Conservation (phyloP, 768 basidiomycete species). For the Auriculariales sp. region DNA sequence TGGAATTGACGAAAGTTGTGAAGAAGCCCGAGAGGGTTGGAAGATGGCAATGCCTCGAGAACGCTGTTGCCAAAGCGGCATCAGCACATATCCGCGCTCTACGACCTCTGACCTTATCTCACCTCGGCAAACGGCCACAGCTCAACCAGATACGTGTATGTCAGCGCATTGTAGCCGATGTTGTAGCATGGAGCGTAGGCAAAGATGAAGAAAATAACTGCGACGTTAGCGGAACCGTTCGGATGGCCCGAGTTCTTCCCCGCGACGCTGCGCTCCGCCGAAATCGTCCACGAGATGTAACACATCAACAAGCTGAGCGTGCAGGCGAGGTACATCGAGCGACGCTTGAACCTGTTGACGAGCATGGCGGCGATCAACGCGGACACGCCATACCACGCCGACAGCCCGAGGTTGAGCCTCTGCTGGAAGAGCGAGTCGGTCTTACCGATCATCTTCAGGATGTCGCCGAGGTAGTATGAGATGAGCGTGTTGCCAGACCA, state of each 20-base stretch:
- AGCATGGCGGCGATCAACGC: slow-evolving; percentile 34
- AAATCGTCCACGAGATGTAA: slow-evolving; percentile 36
- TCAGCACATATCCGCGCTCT: too few relatives aligned
- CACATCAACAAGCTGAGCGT: slow-evolving; percentile 30
- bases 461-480: slow-evolving; percentile 24
- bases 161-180: slow-evolving; percentile 40
- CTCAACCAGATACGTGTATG: slow-evolving; percentile 46
- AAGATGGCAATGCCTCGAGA: slow-evolving; percentile 47
- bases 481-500: slow-evolving; percentile 1
- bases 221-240: background rate
- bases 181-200: slow-evolving; percentile 42
- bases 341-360: slow-evolving; percentile 30
- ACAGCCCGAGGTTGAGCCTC: slow-evolving; percentile 39
- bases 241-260: slow-evolving; percentile 18
- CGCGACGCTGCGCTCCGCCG: slow-evolving; percentile 1
- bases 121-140: too few relatives aligned
- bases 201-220: slow-evolving; percentile 27
- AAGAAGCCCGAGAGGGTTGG: slow-evolving; percentile 45
- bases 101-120: too few relatives aligned
- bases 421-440: slow-evolving; percentile 36
- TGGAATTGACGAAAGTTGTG: slow-evolving; percentile 56
- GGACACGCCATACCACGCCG: slow-evolving; percentile 42
- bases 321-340: slow-evolving; percentile 34
- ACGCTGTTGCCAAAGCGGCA: too few relatives aligned
- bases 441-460: slow-evolving; percentile 39